Evolutionary conservation across 108 stramenopile species (phyloP).

Genomic region (Schizochytrium sp.): DNA sequence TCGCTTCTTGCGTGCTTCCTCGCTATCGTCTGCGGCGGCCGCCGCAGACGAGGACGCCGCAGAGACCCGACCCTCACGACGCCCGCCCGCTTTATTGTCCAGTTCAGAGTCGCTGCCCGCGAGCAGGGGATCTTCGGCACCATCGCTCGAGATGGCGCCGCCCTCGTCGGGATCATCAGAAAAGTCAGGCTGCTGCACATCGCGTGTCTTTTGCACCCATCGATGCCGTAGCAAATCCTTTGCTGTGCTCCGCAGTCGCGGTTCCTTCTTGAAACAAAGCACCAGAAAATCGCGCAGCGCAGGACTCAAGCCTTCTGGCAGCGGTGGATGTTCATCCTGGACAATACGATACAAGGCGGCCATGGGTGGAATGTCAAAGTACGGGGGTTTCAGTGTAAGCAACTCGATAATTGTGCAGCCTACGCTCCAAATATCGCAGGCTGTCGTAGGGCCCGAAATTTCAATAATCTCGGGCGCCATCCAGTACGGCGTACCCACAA

Average conservation of each 20-base stretch:
- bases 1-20: background rate
- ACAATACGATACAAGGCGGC: slow-evolving; percentile 48
- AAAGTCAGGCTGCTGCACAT: background rate
- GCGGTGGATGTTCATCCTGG: slow-evolving; percentile 47
- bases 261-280: slow-evolving; percentile 44
- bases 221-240: background rate
- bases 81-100: no score
- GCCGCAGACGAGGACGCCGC: background rate
- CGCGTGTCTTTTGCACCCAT: slow-evolving; percentile 2
- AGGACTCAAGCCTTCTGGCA: slow-evolving; percentile 35
- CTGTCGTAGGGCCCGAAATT: slow-evolving; percentile 45
- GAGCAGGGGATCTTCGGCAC: background rate
- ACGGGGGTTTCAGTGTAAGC: slow-evolving; percentile 48
- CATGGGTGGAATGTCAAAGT: slow-evolving; percentile 51
- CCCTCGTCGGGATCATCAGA: background rate
- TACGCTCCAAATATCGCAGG: slow-evolving; percentile 50
- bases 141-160: background rate
- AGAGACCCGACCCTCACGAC: no score
- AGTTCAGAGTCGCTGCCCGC: no score
- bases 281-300: slow-evolving; percentile 42
- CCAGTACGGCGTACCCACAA: slow-evolving; percentile 53
- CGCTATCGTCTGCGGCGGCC: background rate
- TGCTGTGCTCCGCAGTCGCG: slow-evolving; percentile 17
- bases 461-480: slow-evolving; percentile 57
- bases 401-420: slow-evolving; percentile 54